These are phyloP conservation scores for Apiospora sp. DNA, from an alignment of 2,329 filamentous ascomycete species.

Conservation along the genomic window DNA sequence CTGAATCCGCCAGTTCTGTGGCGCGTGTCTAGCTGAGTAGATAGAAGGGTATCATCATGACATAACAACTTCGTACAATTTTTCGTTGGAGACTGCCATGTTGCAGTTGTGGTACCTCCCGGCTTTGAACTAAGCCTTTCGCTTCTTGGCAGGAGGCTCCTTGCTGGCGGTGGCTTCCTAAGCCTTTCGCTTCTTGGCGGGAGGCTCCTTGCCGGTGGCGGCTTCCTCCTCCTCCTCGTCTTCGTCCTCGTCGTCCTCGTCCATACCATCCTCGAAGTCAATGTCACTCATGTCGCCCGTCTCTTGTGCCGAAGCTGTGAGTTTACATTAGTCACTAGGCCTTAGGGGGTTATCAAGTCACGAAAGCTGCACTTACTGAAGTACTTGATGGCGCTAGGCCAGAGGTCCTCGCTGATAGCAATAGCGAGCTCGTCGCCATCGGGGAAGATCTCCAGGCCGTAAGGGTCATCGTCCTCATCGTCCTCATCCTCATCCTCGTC, in stretches of 20 bases:
- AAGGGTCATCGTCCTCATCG: slow-evolving; percentile 67
- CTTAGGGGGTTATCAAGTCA: too few species aligned
- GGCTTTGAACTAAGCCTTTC: slow-evolving; percentile 24
- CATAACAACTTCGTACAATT: slow-evolving; percentile 47
- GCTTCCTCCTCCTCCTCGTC: slow-evolving; percentile 24
- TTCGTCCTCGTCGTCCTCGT: slow-evolving; percentile 24
- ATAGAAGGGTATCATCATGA: slow-evolving; percentile 35
- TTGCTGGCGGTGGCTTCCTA: neutral
- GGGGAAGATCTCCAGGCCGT: slow-evolving; percentile 85
- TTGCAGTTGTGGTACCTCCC: neutral
- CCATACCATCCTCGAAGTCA: slow-evolving; percentile 59
- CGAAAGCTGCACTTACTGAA: slow-evolving; percentile 71
- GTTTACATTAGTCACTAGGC: slow-evolving; percentile 22
- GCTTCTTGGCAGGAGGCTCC: slow-evolving; percentile 30
- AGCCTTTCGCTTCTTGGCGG: slow-evolving; percentile 28
- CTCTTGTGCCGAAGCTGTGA: slow-evolving; percentile 58
- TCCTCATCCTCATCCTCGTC: slow-evolving; percentile 66
- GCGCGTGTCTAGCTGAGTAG: slow-evolving; percentile 6
- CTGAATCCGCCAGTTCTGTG: neutral
- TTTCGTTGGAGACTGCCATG: slow-evolving; percentile 40
- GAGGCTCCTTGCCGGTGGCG: slow-evolving; percentile 21
- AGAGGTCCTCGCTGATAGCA: slow-evolving; percentile 85
- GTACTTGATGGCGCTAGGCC: slow-evolving; percentile 87
- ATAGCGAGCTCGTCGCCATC: slow-evolving; percentile 84
- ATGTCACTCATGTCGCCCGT: slow-evolving; percentile 59